These are phyloP conservation scores for Euphorbia schlechtendalii DNA, from an alignment of 441 rosid genomes.

Conservation along the genomic window DNA sequence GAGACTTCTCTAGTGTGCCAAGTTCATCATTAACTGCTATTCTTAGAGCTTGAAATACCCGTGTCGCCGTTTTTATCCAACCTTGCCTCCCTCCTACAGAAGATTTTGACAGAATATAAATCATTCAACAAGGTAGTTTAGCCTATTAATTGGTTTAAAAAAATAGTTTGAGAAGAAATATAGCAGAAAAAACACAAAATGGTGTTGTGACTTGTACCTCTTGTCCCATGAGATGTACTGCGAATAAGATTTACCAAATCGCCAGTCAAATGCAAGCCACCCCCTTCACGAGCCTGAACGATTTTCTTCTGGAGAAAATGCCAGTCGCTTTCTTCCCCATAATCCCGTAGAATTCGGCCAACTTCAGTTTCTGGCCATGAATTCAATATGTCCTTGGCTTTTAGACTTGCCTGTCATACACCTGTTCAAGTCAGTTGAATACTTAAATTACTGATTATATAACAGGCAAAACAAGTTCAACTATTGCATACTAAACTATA, in stretches of 20 bases:
- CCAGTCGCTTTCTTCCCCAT: slow-evolving; percentile 94
- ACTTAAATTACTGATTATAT: slow-evolving; percentile 18
- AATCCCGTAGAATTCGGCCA: slow-evolving; percentile 66
- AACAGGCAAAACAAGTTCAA: slow-evolving; percentile 2
- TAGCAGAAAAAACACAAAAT: not conserved
- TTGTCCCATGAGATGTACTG: too few relatives aligned
- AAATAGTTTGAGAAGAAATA: too few relatives aligned
- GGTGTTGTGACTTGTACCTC: too few relatives aligned
- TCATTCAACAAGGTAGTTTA: not conserved
- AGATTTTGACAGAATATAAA: slow-evolving; percentile 11
- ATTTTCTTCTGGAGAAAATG: slow-evolving; percentile 56
- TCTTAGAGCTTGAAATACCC: slow-evolving; percentile 88
- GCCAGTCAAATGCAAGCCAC: too few relatives aligned
- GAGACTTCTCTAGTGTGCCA: slow-evolving; percentile 52
- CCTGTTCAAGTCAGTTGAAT: slow-evolving; percentile 32
- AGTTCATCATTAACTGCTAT: slow-evolving; percentile 95
- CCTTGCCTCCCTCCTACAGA: slow-evolving; percentile 79
- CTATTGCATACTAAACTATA: too few relatives aligned
- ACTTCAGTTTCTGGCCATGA: slow-evolving; percentile 82
- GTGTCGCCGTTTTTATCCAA: slow-evolving; percentile 94
- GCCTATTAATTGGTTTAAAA: too few relatives aligned
- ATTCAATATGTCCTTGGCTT: slow-evolving; percentile 79
- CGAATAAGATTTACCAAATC: too few relatives aligned
- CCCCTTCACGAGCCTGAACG: slow-evolving; percentile 51
- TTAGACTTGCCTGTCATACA: slow-evolving; percentile 59